Evolutionary conservation across 176 grass and related monocot species (phyloP).

Genomic region (Bothriochloa decipiens): DNA sequence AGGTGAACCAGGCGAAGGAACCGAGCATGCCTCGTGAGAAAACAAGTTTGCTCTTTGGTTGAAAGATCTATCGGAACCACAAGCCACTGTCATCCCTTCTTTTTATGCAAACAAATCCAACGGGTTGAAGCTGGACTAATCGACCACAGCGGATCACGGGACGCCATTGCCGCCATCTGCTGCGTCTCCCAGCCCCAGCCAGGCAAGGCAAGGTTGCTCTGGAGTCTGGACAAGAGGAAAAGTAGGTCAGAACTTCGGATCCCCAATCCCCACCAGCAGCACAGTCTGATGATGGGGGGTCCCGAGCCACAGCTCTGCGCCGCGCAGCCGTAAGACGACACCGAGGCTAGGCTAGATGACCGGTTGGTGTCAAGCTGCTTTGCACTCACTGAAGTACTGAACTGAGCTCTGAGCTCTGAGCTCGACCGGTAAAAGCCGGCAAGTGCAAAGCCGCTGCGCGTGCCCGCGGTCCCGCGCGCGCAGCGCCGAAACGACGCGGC

Average conservation of each 20-base stretch:
- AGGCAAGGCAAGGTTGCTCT: background rate
- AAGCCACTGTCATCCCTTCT: no score
- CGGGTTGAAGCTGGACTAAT: no score
- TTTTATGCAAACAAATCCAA: no score
- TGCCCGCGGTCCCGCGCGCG: background rate
- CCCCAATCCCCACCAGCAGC: background rate
- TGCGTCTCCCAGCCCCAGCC: no score
- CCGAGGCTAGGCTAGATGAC: background rate
- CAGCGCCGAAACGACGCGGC: constrained; percentile 17
- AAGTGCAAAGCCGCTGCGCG: background rate
- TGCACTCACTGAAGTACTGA: background rate
- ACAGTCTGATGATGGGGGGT: background rate
- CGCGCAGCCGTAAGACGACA: background rate
- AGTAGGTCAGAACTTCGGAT: background rate
- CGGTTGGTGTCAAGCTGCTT: background rate
- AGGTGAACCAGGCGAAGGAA: background rate
- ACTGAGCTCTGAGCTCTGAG: no score
- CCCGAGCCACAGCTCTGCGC: background rate
- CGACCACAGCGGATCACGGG: no score
- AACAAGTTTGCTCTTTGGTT: background rate
- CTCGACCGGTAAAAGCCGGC: constrained; percentile 10
- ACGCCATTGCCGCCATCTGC: no score
- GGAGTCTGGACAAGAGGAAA: no score
- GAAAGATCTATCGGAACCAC: background rate
- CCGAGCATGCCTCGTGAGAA: background rate